Conservation (phyloP, 345 rosid species). For the Dipteronia sinensis region DNA sequence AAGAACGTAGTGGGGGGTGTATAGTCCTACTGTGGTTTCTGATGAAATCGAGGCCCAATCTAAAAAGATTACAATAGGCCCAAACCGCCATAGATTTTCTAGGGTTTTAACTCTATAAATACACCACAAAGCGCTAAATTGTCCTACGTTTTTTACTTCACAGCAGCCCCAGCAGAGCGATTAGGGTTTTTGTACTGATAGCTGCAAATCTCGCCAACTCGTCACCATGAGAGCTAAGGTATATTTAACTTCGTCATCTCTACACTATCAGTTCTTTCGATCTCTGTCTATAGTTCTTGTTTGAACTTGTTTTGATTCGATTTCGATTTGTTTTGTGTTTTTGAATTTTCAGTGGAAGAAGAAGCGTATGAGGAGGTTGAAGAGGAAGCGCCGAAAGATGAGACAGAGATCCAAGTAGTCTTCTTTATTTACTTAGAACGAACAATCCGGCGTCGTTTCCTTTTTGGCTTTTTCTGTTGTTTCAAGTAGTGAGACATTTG, state of each 20-base stretch:
- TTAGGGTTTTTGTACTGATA: slow-evolving; percentile 24
- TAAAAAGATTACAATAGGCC: too few relatives aligned
- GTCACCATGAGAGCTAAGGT: slow-evolving; percentile 92
- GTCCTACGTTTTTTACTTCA: neutral
- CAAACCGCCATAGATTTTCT: neutral
- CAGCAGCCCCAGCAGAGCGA: slow-evolving; percentile 21
- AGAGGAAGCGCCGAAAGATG: slow-evolving; percentile 99
- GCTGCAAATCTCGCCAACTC: neutral
- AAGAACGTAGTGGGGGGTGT: too few relatives aligned
- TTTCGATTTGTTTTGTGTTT: neutral
- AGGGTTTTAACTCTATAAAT: slow-evolving; percentile 25
- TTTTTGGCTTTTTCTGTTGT: neutral
- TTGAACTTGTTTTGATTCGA: neutral
- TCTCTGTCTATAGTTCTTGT: neutral
- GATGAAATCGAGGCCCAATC: neutral
- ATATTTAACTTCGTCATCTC: neutral
- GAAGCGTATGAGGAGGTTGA: slow-evolving; percentile 99
- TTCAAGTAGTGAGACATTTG: slow-evolving; percentile 2
- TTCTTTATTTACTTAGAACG: neutral
- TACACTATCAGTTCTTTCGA: neutral
- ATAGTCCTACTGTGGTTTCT: too few relatives aligned
- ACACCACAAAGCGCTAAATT: fast-evolving
- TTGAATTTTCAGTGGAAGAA: slow-evolving; percentile 82
- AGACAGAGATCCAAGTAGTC: slow-evolving; percentile 95
- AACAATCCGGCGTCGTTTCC: neutral